Conservation (phyloP, 2,329 filamentous ascomycete genomes). For the Massarina eburnea region DNA sequence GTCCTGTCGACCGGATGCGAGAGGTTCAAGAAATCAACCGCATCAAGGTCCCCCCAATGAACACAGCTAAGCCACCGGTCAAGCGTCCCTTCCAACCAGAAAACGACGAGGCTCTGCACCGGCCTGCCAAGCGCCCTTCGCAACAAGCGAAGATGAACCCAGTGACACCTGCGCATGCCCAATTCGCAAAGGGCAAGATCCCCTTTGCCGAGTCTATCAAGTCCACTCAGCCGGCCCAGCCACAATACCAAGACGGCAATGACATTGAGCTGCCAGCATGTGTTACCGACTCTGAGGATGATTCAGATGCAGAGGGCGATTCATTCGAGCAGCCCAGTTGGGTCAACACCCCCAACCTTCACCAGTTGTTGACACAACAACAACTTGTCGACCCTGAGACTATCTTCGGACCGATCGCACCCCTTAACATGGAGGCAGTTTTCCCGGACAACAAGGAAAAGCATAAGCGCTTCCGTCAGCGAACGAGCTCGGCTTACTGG, state of each 20-base stretch:
- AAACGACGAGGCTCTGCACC: constrained; percentile 59
- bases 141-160: constrained; percentile 50
- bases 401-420: constrained; percentile 86
- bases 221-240: constrained; percentile 60
- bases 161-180: constrained; percentile 61
- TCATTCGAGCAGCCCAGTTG: constrained; percentile 71
- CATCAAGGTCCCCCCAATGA: constrained; percentile 55
- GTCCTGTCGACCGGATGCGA: constrained; percentile 63
- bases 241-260: constrained; percentile 85
- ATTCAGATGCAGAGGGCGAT: constrained; percentile 58
- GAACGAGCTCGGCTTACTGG: constrained; percentile 96
- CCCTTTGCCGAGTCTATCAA: constrained; percentile 74
- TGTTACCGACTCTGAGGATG: constrained; percentile 89
- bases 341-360: constrained; percentile 85
- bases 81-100: constrained; percentile 76
- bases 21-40: constrained; percentile 63
- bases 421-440: constrained; percentile 93
- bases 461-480: constrained; percentile 82
- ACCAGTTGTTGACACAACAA: constrained; percentile 73
- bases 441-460: constrained; percentile 72
- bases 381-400: constrained; percentile 80
- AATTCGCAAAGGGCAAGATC: constrained; percentile 82
- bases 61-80: constrained; percentile 68
- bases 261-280: constrained; percentile 93
- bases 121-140: constrained; percentile 39